Evolutionary conservation across 768 basidiomycete genomes (phyloP), one percentile per base, ranked within the genome.

Genomic region (Xerocomellus dryophilus): DNA sequence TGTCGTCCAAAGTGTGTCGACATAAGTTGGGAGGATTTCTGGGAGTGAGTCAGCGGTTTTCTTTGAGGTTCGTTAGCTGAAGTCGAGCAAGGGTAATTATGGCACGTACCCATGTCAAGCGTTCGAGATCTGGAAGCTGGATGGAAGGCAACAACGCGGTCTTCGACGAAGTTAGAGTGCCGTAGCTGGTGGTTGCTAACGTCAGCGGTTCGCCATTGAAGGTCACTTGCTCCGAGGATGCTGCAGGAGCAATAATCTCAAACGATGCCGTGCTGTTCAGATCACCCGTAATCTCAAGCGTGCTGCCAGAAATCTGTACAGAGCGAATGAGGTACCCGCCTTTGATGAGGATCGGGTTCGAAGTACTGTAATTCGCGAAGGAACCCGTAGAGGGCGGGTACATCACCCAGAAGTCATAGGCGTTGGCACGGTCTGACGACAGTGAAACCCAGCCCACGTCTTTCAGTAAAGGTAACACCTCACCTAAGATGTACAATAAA

Each of bases 361-460:
- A 61, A 6, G 71, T 78, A 50, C 62, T 74, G 53, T 66, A 69
- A 50, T 58, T 68, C 6, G 54, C 63, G 41, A 75, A 75, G 14
- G 68, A 47, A 23, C 76, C 74, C 4, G 62, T 57, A 11, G 73
- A 65, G 1, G 74, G 77, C 0, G 58, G 62, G 49, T 80, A 73
- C 54, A 80, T 65, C 29, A 78, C 73, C 79, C 80, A 81, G 62
- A 78, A 79, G 51, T 78, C 69, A 53, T 81, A 81, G 5, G 80
- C 80, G 32, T 71, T 77, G 38, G 67, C 64, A 35, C 77, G 78
- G 60, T 81, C 80, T 80, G 47, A 43, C 7, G 9, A 36, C n/a
- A 20, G 27, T 66, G 23, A 50, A 27, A 41, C 46, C 27, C 6
- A 54, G 21, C 20, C 18, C 23, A 9, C 14, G n/a, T 25, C 15